Conservation (phyloP, 768 basidiomycete genomes). For the Exidia glandulosa region DNA sequence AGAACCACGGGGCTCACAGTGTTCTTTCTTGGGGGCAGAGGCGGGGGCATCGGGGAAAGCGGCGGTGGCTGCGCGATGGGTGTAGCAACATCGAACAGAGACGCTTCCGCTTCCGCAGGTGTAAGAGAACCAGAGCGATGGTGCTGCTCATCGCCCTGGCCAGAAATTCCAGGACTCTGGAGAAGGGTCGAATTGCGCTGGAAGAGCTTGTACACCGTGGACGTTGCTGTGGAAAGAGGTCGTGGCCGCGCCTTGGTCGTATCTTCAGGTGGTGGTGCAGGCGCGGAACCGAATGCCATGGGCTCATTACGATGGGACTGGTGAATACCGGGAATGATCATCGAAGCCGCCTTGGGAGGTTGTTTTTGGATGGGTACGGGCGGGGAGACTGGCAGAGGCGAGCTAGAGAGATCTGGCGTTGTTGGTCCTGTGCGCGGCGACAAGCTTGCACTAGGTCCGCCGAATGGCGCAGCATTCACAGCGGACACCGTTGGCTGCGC, state of each 20-base stretch:
- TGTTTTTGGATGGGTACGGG: constrained; percentile 55
- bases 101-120: background rate
- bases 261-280: constrained; percentile 36
- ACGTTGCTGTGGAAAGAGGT: constrained; percentile 30
- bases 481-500: constrained; percentile 8
- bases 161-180: background rate
- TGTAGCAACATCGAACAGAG: constrained; percentile 8
- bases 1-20: constrained; percentile 12
- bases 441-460: constrained; percentile 21
- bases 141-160: background rate
- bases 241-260: constrained; percentile 13
- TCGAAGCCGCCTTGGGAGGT: constrained; percentile 60
- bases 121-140: background rate
- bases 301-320: constrained; percentile 76
- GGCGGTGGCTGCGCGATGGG: constrained; percentile 13
- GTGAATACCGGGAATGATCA: constrained; percentile 84
- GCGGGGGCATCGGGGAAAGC: constrained; percentile 23
- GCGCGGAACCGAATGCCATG: constrained; percentile 73
- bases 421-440: background rate
- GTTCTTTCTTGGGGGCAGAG: constrained; percentile 32
- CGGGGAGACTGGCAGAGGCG: background rate
- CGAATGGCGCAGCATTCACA: constrained; percentile 13
- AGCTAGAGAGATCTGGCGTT: background rate
- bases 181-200: constrained; percentile 25
- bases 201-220: constrained; percentile 66